These are phyloP conservation scores for Diaporthe australafricana DNA, from an alignment of 2,329 filamentous ascomycete genomes.

Conservation along the genomic window DNA sequence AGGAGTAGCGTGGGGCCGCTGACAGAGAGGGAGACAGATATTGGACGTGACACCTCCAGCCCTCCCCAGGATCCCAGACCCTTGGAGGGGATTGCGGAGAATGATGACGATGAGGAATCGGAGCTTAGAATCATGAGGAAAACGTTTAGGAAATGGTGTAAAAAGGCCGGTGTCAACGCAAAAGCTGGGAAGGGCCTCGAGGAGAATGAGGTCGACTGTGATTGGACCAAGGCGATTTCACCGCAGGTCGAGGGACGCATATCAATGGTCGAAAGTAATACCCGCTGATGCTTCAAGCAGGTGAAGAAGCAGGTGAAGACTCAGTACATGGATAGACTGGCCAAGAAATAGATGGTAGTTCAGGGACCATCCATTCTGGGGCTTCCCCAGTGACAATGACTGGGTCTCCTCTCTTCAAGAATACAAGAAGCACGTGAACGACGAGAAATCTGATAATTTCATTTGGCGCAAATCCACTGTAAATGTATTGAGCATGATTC, in stretches of 20 bases:
- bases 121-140: constrained; percentile 75
- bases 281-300: not conserved
- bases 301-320: not conserved
- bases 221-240: constrained; percentile 85
- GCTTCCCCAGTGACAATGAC: too few species aligned
- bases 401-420: too few species aligned
- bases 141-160: constrained; percentile 80
- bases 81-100: constrained; percentile 45
- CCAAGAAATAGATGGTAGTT: too few species aligned
- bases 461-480: too few species aligned
- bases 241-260: constrained; percentile 85
- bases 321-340: too few species aligned
- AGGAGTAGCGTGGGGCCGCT: constrained; percentile 49
- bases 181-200: constrained; percentile 65
- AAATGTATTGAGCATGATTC: too few species aligned
- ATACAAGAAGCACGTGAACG: too few species aligned
- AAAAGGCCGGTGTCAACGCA: constrained; percentile 71
- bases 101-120: constrained; percentile 55
- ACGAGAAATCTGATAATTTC: too few species aligned
- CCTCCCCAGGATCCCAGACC: constrained; percentile 39
- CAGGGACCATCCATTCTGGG: too few species aligned
- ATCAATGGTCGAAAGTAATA: constrained; percentile 50
- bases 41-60: constrained; percentile 43
- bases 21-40: constrained; percentile 49
- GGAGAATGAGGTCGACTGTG: constrained; percentile 69